Percentiles rank a stretch among this genome's conserved stretches.
Evolutionary conservation across 441 rosid genomes (phyloP).

Genomic region (Croton laevigatus): DNA sequence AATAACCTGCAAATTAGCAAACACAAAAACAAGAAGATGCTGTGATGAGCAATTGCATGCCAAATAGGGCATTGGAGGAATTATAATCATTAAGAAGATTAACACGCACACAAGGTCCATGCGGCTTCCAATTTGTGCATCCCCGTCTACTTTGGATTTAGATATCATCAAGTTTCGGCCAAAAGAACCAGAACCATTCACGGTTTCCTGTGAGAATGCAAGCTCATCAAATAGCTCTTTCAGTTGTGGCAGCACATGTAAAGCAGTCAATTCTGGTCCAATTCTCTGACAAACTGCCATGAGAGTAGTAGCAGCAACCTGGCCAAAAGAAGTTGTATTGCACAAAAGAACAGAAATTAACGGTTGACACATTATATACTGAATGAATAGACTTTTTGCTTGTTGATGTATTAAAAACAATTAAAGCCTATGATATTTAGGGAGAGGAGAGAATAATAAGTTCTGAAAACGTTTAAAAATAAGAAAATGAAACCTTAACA

Average conservation of each 20-base stretch:
- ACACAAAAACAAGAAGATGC: slow-evolving; percentile 19
- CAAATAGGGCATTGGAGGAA: slow-evolving; percentile 17
- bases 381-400: not conserved
- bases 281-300: slow-evolving; percentile 79
- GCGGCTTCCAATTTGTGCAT: slow-evolving; percentile 70
- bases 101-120: slow-evolving; percentile 94
- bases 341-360: slow-evolving; percentile 13
- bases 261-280: slow-evolving; percentile 86
- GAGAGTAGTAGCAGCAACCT: slow-evolving; percentile 82
- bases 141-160: slow-evolving; percentile 45
- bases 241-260: slow-evolving; percentile 86
- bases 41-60: not conserved
- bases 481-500: slow-evolving; percentile 1
- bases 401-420: too few species aligned
- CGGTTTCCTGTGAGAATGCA: slow-evolving; percentile 81
- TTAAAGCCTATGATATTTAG: not conserved
- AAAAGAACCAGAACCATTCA: slow-evolving; percentile 42
- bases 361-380: slow-evolving; percentile 6
- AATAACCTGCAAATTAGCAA: slow-evolving; percentile 56
- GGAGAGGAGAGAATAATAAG: not conserved
- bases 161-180: slow-evolving; percentile 44
- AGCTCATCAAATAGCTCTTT: slow-evolving; percentile 91
- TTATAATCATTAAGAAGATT: slow-evolving; percentile 20
- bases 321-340: slow-evolving; percentile 24
- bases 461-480: slow-evolving; percentile 1